Evolutionary conservation across 2,329 filamentous ascomycete genomes (phyloP).

Genomic region (Fusarium sp.): DNA sequence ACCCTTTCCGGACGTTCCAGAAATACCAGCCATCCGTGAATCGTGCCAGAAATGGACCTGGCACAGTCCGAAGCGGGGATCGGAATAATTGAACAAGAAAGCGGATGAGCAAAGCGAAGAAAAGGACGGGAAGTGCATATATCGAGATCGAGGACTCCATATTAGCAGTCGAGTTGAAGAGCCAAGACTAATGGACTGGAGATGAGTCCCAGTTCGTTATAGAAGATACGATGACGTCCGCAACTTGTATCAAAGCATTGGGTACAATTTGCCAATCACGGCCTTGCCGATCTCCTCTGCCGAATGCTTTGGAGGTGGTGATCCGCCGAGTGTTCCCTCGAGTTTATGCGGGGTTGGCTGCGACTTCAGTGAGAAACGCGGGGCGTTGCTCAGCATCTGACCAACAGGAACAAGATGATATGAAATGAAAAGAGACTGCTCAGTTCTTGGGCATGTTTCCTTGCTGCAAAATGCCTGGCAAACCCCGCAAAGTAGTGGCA

Average conservation of each 20-base stretch:
- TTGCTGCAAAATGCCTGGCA: not conserved
- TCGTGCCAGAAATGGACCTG: conserved; percentile 44
- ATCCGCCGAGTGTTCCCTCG: not conserved
- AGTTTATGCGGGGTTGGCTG: not conserved
- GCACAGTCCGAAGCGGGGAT: conserved; percentile 44
- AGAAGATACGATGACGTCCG: not conserved
- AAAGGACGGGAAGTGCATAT: not conserved
- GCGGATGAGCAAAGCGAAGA: not conserved
- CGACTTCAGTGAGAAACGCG: not conserved
- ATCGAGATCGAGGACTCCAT: conserved; percentile 9
- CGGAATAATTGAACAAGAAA: not conserved
- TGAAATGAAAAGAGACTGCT: not conserved
- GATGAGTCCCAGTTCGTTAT: not conserved
- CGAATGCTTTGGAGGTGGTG: not conserved
- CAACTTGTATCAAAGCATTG: not conserved
- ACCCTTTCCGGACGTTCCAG: conserved; percentile 38
- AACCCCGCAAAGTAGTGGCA: not conserved
- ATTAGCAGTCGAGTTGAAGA: not conserved
- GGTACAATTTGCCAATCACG: not conserved
- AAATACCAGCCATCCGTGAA: conserved; percentile 49
- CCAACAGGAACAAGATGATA: not conserved
- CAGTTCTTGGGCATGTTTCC: not conserved
- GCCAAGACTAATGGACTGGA: not conserved
- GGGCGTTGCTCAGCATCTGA: not conserved
- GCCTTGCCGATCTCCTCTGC: not conserved